These are phyloP conservation scores for Pseudevernia furfuracea DNA, from an alignment of 495 filamentous ascomycete species.

Conservation along the genomic window DNA sequence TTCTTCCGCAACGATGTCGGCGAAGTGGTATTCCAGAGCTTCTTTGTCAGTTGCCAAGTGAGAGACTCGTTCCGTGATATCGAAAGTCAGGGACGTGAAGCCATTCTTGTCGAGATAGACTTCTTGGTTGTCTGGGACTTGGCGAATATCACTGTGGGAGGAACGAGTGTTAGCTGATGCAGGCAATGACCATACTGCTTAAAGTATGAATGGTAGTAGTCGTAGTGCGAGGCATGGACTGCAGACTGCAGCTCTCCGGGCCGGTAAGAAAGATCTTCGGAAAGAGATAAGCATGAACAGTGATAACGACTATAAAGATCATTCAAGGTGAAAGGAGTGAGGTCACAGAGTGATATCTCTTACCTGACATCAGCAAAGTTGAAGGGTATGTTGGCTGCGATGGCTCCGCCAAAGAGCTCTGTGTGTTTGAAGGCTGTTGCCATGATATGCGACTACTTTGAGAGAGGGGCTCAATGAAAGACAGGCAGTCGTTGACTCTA, in stretches of 20 bases:
- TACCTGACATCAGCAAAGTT: constrained; percentile 78
- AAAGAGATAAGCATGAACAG: neutral
- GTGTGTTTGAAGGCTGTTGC: constrained; percentile 41
- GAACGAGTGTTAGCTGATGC: neutral
- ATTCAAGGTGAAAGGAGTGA: neutral
- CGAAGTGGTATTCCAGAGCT: constrained; percentile 67
- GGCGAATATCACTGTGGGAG: constrained; percentile 47
- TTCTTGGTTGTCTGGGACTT: constrained; percentile 92
- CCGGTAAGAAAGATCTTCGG: neutral
- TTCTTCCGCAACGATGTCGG: constrained; percentile 61
- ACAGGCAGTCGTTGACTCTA: neutral
- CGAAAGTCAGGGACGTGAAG: constrained; percentile 74
- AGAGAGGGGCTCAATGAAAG: neutral
- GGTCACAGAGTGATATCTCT: constrained; percentile 15
- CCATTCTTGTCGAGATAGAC: constrained; percentile 77
- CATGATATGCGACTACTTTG: neutral
- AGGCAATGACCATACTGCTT: neutral
- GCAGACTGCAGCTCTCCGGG: neutral
- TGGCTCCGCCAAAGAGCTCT: constrained; percentile 74
- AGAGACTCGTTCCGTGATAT: constrained; percentile 69
- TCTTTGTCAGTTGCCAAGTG: constrained; percentile 50
- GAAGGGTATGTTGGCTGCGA: constrained; percentile 61
- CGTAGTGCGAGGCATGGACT: neutral
- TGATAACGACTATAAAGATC: neutral
- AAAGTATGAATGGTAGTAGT: neutral